Conservation (phyloP, 441 rosid genomes). For the Gossypium schwendimanii region DNA sequence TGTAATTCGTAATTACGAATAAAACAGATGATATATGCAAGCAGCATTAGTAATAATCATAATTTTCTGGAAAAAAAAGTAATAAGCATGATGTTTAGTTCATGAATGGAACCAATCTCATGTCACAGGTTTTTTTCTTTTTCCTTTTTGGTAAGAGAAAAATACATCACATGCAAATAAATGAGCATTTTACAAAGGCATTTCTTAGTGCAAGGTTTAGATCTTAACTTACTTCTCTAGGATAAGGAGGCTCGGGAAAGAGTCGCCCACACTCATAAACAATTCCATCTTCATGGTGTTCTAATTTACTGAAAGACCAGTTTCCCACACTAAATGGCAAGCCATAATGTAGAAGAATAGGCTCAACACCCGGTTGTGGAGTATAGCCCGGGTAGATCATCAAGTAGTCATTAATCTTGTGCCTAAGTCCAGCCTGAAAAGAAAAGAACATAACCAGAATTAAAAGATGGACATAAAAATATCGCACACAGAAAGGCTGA, state of each 20-base stretch:
- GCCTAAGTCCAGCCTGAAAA: constrained; percentile 81
- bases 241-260: constrained; percentile 98
- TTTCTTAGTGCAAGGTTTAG: background rate
- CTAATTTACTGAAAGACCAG: constrained; percentile 91
- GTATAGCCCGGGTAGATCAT: constrained; percentile 95
- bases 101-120: background rate
- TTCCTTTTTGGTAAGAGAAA: background rate
- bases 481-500: background rate
- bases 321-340: constrained; percentile 77
- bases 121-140: background rate
- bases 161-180: background rate
- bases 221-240: constrained; percentile 63
- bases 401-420: constrained; percentile 77
- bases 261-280: constrained; percentile 80
- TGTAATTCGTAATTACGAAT: background rate
- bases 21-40: background rate
- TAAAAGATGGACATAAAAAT: background rate
- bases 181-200: background rate
- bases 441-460: constrained; percentile 12
- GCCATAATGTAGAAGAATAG: constrained; percentile 91
- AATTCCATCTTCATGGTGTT: constrained; percentile 84
- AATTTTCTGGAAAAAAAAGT: background rate
- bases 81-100: background rate
- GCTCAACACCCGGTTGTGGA: constrained; percentile 78
- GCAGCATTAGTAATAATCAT: background rate